Conservation (phyloP, 176 grass and related monocot genomes). For the Eragrostis nindensis region DNA sequence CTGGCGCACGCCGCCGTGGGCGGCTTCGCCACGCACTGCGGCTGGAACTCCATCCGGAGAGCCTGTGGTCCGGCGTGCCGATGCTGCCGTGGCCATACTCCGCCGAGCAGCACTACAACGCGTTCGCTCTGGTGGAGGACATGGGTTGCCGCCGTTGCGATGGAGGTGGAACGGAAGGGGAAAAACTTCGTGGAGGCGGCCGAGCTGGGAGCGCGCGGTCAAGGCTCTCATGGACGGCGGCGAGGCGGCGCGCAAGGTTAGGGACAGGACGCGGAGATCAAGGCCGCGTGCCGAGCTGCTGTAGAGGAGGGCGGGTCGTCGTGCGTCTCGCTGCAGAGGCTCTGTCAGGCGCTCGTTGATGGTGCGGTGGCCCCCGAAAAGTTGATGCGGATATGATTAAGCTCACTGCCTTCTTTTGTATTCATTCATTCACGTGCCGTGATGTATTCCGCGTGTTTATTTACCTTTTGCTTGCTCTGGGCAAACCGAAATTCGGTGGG, state of each 20-base stretch:
- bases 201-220: conserved; percentile 51
- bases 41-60: conserved; percentile 61
- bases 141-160: conserved; percentile 34
- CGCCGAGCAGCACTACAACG: conserved; percentile 67
- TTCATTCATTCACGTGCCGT: no score
- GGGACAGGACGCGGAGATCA: conserved; percentile 33
- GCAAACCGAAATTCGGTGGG: no score
- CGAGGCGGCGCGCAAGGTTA: conserved; percentile 41
- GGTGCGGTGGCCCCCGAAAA: no score
- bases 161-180: conserved; percentile 29
- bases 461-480: no score
- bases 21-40: conserved; percentile 55
- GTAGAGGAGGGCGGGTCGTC: no score
- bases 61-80: conserved; percentile 55
- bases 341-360: no score
- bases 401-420: no score
- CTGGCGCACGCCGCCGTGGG: conserved; percentile 48
- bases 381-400: no score
- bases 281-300: no score
- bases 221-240: conserved; percentile 40
- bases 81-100: conserved; percentile 46
- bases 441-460: no score
- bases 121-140: conserved; percentile 35
- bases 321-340: no score
- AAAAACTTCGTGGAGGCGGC: conserved; percentile 35